These are phyloP conservation scores for Mrakia hoshinonis DNA, from an alignment of 768 basidiomycete species.

Conservation along the genomic window DNA sequence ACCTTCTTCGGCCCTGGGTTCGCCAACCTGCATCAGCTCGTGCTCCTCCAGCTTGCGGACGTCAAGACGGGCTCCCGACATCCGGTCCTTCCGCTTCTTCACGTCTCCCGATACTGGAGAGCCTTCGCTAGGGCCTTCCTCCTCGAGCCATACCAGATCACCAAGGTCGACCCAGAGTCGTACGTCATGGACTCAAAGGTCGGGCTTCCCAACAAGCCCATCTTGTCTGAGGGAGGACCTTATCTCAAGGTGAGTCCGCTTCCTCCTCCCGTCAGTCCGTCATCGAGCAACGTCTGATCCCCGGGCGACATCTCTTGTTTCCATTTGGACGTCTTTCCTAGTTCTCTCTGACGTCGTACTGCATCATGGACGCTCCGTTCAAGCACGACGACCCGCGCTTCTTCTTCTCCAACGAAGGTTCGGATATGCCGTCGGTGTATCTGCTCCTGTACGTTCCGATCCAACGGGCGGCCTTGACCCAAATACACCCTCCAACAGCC, in stretches of 20 bases:
- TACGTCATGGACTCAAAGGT: too few species aligned
- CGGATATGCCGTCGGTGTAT: background rate
- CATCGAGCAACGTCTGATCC: too few species aligned
- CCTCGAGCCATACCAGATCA: background rate
- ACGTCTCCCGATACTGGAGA: conserved; percentile 1
- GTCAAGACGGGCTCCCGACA: background rate
- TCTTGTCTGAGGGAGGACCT: too few species aligned
- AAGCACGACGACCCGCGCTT: background rate
- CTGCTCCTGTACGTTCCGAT: background rate
- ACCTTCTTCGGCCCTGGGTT: background rate
- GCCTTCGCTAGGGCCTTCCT: background rate
- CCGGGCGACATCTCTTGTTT: too few species aligned
- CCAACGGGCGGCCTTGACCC: too few species aligned
- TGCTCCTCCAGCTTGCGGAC: background rate
- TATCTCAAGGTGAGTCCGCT: background rate
- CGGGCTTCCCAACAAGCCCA: too few species aligned
- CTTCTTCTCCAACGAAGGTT: background rate
- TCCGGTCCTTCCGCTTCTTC: background rate
- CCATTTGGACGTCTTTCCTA: too few species aligned
- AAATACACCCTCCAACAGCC: background rate
- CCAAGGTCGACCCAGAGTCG: background rate
- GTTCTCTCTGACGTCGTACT: background rate
- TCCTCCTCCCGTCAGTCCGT: too few species aligned
- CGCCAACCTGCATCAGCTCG: background rate
- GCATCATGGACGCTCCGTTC: background rate